Conservation (phyloP, 805 yeast genomes). For the Tetrapisispora iriomotensis region DNA sequence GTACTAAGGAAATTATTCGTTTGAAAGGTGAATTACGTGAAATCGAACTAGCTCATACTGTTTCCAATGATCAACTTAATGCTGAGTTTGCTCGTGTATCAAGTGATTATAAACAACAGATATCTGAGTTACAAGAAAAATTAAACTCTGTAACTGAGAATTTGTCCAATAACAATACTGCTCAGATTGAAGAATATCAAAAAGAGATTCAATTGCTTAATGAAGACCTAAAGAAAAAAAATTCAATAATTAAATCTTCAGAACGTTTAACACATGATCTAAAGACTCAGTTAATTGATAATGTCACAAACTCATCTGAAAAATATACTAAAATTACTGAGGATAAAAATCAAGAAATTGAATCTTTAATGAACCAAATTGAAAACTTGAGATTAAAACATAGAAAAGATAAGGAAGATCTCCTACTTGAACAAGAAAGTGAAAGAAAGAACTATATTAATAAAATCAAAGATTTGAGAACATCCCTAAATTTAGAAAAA, state of each 20-base stretch:
- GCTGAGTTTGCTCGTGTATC: too few relatives aligned
- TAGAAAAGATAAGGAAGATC: neutral
- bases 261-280: slow-evolving; percentile 5
- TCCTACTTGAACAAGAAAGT: slow-evolving; percentile 3
- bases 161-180: neutral
- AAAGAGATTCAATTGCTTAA: neutral
- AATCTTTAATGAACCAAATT: slow-evolving; percentile 5
- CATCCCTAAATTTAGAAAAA: slow-evolving; percentile 8
- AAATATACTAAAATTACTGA: slow-evolving; percentile 10
- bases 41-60: too few relatives aligned
- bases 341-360: slow-evolving; percentile 14
- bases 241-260: slow-evolving; percentile 1
- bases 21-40: too few relatives aligned
- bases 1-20: too few relatives aligned
- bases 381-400: slow-evolving; percentile 2
- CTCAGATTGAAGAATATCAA: neutral
- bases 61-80: too few relatives aligned
- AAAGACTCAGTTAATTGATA: slow-evolving; percentile 15
- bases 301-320: slow-evolving; percentile 15
- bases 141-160: neutral
- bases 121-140: neutral
- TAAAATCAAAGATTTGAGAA: slow-evolving; percentile 8
- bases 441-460: slow-evolving; percentile 3
- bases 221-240: neutral
- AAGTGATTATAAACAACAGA: too few relatives aligned